Evolutionary conservation across 768 basidiomycete species (phyloP).

Genomic region (Calocera viscosa): DNA sequence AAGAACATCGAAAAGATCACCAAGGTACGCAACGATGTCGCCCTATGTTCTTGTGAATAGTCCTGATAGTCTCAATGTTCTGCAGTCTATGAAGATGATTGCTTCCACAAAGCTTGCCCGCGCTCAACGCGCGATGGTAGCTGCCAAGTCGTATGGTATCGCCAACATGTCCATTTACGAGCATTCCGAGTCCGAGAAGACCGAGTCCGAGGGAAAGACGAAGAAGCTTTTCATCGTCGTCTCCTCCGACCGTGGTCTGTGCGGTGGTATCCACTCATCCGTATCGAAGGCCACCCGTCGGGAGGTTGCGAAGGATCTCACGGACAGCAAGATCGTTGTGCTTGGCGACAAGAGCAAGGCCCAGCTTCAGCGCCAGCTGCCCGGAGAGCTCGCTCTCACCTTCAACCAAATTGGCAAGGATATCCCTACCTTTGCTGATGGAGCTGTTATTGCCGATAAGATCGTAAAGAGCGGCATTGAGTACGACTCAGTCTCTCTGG

Average conservation of each 20-base stretch:
- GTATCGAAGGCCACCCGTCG: constrained; percentile 81
- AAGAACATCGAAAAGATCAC: constrained; percentile 99
- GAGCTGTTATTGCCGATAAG: constrained; percentile 84
- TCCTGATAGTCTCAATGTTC: neutral
- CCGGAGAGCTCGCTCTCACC: constrained; percentile 59
- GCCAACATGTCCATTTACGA: constrained; percentile 47
- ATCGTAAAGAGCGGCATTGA: constrained; percentile 73
- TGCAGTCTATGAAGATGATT: constrained; percentile 97
- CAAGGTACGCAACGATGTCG: constrained; percentile 50
- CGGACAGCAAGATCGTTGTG: constrained; percentile 63
- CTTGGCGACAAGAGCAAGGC: constrained; percentile 96
- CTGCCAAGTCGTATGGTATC: constrained; percentile 83
- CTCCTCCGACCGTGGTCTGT: constrained; percentile 98
- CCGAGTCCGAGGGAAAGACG: constrained; percentile 47
- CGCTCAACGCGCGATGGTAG: constrained; percentile 85
- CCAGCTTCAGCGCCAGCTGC: constrained; percentile 60
- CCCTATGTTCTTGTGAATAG: constrained; percentile 12
- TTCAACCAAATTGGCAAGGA: constrained; percentile 98
- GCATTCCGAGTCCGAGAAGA: constrained; percentile 1
- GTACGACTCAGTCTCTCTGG: constrained; percentile 70
- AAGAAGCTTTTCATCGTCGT: constrained; percentile 82
- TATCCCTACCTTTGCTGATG: constrained; percentile 94
- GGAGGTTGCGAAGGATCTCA: constrained; percentile 41
- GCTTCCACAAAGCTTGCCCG: constrained; percentile 93
- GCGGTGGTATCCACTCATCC: constrained; percentile 98